Base-by-base conservation (phyloP, 257 asterid species). In the Fraxinus americana region DNA sequence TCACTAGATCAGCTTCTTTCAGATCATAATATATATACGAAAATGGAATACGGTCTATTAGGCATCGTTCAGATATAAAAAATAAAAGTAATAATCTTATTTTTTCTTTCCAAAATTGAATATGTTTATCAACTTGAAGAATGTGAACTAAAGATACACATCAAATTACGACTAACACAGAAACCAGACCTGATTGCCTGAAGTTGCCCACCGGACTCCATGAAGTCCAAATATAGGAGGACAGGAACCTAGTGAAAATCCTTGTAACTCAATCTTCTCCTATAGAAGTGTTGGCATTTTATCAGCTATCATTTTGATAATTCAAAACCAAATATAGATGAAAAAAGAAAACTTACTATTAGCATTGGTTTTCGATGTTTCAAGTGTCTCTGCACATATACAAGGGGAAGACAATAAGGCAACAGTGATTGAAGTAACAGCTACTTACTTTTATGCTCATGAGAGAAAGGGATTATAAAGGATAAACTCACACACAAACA, bases 251-350 rank as follows among this genome's bases (percentile, higher is more conserved):
- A 96, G 90, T 45, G 95, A 96, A 86, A 96, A 96, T 66, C 75
- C 96, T 89, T 81, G 96, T 73, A 96, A 80, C 75, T 96, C 97
- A 36, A 96, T 90, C 84, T 88, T 96, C 83, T 96, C 99, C 99
- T 96, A 74, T 68, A 86, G 70, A 84, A 41, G 39, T 68, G 32
- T 77, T 39, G 73, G 45, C 71, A 21, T 38, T 75, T 43, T 23
- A 78, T 35, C 61, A 34, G 74, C 71, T 54, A 57, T 61, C 32
- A 59, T 69, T 38, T 69, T 63, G 23, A 79, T 76, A 72, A 59
- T 81, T 74, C 35, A 72, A n/a, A n/a, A 52, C 70, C 50, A 39
- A 74, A 74, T 29, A 74, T 71, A 75, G 71, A 45, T 36, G 68
- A 45, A 81, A 19, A 83, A 63, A 30, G 57, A 39, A 39, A 80